Evolutionary conservation across 768 basidiomycete genomes (phyloP).

Genomic region (Hypholoma fasciculare): DNA sequence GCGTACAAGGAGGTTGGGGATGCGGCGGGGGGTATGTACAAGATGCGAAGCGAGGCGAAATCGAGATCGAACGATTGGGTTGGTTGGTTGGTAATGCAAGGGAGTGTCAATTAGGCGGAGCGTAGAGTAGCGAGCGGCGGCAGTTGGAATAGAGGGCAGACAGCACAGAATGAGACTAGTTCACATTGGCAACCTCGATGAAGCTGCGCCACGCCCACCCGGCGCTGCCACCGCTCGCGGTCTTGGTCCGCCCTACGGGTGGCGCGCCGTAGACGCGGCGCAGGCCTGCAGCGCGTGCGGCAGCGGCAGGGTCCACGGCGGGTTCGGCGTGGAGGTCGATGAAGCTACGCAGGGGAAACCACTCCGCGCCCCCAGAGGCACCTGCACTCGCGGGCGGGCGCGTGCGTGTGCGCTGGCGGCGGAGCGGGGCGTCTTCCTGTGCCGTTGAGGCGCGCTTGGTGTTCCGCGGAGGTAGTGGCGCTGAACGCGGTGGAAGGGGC

Average conservation of each 20-base stretch:
- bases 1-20: too few species aligned
- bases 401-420: conserved; percentile 14
- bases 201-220: conserved; percentile 63
- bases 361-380: conserved; percentile 45
- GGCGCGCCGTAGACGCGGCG: not conserved
- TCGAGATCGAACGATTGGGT: not conserved
- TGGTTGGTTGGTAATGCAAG: not conserved
- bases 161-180: conserved; percentile 14
- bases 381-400: conserved; percentile 10
- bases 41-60: not conserved
- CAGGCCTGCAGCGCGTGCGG: not conserved
- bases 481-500: conserved; percentile 15
- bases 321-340: conserved; percentile 51
- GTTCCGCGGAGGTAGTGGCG: conserved; percentile 8
- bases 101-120: not conserved
- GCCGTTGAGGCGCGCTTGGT: conserved; percentile 11
- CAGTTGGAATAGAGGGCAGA: not conserved
- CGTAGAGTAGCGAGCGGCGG: not conserved
- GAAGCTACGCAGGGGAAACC: conserved; percentile 63
- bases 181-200: conserved; percentile 51
- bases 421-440: conserved; percentile 3
- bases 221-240: not conserved
- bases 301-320: not conserved
- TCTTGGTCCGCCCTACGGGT: not conserved
- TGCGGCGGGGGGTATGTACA: not conserved